Conservation (phyloP, 2,329 filamentous ascomycete species). For the Moelleriella libera region DNA sequence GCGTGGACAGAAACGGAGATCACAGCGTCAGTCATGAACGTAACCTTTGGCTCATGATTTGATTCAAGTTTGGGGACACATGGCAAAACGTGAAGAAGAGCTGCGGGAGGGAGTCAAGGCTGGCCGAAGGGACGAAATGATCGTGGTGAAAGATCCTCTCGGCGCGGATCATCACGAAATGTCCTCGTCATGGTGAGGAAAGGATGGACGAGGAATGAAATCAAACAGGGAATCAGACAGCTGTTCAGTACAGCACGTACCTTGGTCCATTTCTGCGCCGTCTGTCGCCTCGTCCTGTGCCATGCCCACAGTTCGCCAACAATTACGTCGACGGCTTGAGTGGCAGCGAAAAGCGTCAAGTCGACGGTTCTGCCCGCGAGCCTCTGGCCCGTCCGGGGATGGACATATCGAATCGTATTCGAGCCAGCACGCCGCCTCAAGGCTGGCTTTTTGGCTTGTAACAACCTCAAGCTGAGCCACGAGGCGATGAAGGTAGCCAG, state of each 20-base stretch:
- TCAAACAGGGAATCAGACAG: too few species aligned
- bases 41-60: not conserved
- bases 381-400: constrained; percentile 7
- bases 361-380: constrained; percentile 64
- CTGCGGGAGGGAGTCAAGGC: too few species aligned
- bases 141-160: not conserved
- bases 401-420: constrained; percentile 1
- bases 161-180: not conserved
- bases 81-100: too few species aligned
- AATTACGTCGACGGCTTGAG: constrained; percentile 58
- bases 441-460: constrained; percentile 37
- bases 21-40: not conserved
- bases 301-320: constrained; percentile 51
- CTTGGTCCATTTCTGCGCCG: constrained; percentile 30
- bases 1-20: not conserved
- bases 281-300: constrained; percentile 27
- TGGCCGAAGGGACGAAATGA: not conserved
- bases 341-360: constrained; percentile 64
- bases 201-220: not conserved
- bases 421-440: constrained; percentile 11
- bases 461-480: constrained; percentile 40
- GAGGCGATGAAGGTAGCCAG: constrained; percentile 44
- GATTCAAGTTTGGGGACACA: not conserved
- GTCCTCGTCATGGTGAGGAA: not conserved
- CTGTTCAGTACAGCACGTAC: constrained; percentile 14